These are phyloP conservation scores for Achaetomium macrosporum DNA, from an alignment of 2,329 filamentous ascomycete species.

Conservation along the genomic window DNA sequence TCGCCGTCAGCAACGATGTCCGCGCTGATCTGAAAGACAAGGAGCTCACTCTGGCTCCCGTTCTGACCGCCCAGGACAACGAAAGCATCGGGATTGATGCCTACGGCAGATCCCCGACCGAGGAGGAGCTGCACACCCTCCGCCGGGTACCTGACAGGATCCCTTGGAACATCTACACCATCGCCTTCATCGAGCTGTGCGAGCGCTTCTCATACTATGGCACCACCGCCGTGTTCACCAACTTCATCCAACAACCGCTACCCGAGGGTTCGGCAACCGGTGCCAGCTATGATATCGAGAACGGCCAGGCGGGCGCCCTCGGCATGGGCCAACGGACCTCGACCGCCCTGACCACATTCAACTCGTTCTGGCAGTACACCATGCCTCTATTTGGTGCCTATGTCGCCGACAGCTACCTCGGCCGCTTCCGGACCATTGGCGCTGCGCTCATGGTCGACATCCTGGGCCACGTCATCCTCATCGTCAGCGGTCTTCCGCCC, in stretches of 20 bases:
- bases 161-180: conserved; percentile 53
- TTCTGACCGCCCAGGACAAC: conserved; percentile 4
- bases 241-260: conserved; percentile 57
- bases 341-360: conserved; percentile 33
- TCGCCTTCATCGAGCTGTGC: conserved; percentile 63
- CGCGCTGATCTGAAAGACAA: conserved; percentile 15
- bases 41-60: conserved; percentile 12
- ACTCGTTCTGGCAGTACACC: conserved; percentile 54
- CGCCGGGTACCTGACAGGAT: conserved; percentile 52
- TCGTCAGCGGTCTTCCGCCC: conserved; percentile 57
- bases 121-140: conserved; percentile 47
- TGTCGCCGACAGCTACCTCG: conserved; percentile 52
- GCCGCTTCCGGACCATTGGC: conserved; percentile 63
- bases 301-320: conserved; percentile 46
- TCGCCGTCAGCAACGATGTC: conserved; percentile 16
- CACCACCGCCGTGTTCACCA: conserved; percentile 57
- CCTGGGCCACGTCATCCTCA: conserved; percentile 60
- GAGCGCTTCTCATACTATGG: conserved; percentile 72
- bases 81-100: conserved; percentile 13
- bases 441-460: conserved; percentile 56
- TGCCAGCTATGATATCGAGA: conserved; percentile 30
- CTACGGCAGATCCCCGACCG: conserved; percentile 33
- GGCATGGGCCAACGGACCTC: conserved; percentile 37
- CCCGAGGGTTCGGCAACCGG: conserved; percentile 51
- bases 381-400: conserved; percentile 52